A percentile compares a stretch with the other conserved stretches of the same genome.
phyloP scores from a whole-genome alignment of 1,284 basidiomycete genomes.

The Malassezia cuniculi region DNA sequence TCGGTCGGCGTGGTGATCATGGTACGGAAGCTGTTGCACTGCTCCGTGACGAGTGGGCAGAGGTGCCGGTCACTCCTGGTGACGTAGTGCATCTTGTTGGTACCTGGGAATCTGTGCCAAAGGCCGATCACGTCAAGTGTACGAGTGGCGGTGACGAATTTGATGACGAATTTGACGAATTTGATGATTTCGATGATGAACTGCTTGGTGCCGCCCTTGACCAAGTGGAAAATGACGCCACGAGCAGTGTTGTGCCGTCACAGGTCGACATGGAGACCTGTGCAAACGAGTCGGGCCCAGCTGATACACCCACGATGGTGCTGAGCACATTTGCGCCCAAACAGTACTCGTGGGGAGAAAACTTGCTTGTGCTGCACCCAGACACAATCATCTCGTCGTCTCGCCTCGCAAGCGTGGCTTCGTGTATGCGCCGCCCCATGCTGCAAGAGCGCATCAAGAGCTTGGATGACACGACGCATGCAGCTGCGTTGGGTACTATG shows the following conservation, averaged over 20 bases:
- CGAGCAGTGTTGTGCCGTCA: slow-evolving; percentile 7
- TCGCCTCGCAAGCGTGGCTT: slow-evolving; percentile 28
- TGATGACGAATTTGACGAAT: slow-evolving; percentile 1
- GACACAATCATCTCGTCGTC: slow-evolving; percentile 37
- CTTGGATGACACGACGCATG: slow-evolving; percentile 19
- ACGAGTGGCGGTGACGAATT: slow-evolving; percentile 13
- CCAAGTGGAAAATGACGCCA: background rate
- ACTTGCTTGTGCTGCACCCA: slow-evolving; percentile 38
- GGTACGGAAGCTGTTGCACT: slow-evolving; percentile 16
- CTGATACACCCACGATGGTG: slow-evolving; percentile 6
- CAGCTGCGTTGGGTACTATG: slow-evolving; percentile 36
- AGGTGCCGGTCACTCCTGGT: slow-evolving; percentile 16
- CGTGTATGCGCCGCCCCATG: slow-evolving; percentile 34
- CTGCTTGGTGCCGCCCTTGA: slow-evolving; percentile 10
- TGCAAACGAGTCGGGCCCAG: too few relatives aligned
- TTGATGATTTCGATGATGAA: slow-evolving; percentile 14
- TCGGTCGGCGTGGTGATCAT: too few relatives aligned
- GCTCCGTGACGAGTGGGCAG: slow-evolving; percentile 33
- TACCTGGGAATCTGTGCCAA: slow-evolving; percentile 14
- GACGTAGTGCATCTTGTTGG: slow-evolving; percentile 29
- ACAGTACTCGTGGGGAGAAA: slow-evolving; percentile 8
- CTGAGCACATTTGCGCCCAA: slow-evolving; percentile 5
- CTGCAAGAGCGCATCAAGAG: slow-evolving; percentile 28
- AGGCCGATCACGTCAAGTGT: slow-evolving; percentile 16
- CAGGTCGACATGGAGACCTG: background rate